Conservation (phyloP, 148 eudicot genomes). For the Camellia lanceoleosa region DNA sequence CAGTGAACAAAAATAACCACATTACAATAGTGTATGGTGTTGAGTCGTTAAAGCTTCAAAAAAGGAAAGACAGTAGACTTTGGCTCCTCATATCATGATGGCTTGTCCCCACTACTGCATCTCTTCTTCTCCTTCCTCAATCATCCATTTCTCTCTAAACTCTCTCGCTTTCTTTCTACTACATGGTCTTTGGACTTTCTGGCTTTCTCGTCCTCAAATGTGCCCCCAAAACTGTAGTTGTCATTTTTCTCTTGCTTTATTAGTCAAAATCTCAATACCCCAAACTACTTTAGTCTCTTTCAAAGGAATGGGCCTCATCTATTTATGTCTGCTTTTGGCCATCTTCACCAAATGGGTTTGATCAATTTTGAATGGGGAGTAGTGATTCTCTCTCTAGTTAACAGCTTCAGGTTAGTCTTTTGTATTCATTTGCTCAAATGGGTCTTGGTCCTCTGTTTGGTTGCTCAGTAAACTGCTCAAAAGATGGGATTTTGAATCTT, state of each 20-base stretch:
- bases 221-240: not conserved
- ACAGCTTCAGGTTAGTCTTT: slow-evolving; percentile 10
- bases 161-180: not conserved
- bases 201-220: slow-evolving; percentile 1
- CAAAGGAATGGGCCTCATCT: not conserved
- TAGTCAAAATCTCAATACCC: slow-evolving; percentile 10
- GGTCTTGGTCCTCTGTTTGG: not conserved
- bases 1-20: too few relatives aligned
- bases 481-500: slow-evolving; percentile 10
- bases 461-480: not conserved
- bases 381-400: too few relatives aligned
- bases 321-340: not conserved
- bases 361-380: not conserved
- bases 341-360: slow-evolving; percentile 19
- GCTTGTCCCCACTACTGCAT: slow-evolving; percentile 34
- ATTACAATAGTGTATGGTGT: too few relatives aligned
- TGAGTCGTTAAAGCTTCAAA: too few relatives aligned
- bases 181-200: not conserved
- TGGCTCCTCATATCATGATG: slow-evolving; percentile 7
- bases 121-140: not conserved
- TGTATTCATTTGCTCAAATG: not conserved
- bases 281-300: slow-evolving; percentile 8
- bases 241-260: not conserved
- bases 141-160: not conserved
- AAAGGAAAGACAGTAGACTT: not conserved